Evolutionary conservation across 164 flowering plant genomes (phyloP), one percentile per base, ranked within the genome.

Genomic region (Sextonia rubra): DNA sequence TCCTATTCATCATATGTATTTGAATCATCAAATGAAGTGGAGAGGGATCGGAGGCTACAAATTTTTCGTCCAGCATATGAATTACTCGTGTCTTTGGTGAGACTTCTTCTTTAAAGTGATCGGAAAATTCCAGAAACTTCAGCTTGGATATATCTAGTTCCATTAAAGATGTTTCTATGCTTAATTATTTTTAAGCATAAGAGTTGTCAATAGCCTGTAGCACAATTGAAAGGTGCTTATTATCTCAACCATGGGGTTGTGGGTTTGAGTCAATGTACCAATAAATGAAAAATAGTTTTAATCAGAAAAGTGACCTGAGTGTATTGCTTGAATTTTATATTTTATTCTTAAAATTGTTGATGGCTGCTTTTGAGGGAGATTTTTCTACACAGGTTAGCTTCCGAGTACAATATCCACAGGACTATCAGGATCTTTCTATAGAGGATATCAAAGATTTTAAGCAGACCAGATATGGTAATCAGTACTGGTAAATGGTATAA

Each of bases 401-500:
- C 78, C 89, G 94, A 68, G 97, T 93, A 85, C 89, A 91, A 72
- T 92, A 93, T 84, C 95, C 99, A 12, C 77, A 84, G 64, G 92
- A 91, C 77, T 87, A 89, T 84, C 84, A 85, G 80, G 87, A 85
- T 62, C 87, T 96, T 73, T 90, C 97, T 25, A 86, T 78, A 71
- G 99, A 96, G 85, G 98, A 96, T 80, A 87, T 84, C 74, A 92
- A 83, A 78, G 99, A 96, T 69, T 93, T 96, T 76, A 93, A 91
- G 79, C 95, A 93, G 68, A 96, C 97, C 64, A 92, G 98, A 90
- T 86, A 87, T 84, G 99, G 99, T 96, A 87, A 82, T 60, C 26
- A 4, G 44, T 72, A 65, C 55, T 71, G 26, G 67, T 63, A 14
- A 22, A 55, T 32, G 55, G 27, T 70, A 15, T 14, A 62, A 60